Base-by-base conservation (phyloP, 306 rosid genomes). In the Purshia tridentata region DNA sequence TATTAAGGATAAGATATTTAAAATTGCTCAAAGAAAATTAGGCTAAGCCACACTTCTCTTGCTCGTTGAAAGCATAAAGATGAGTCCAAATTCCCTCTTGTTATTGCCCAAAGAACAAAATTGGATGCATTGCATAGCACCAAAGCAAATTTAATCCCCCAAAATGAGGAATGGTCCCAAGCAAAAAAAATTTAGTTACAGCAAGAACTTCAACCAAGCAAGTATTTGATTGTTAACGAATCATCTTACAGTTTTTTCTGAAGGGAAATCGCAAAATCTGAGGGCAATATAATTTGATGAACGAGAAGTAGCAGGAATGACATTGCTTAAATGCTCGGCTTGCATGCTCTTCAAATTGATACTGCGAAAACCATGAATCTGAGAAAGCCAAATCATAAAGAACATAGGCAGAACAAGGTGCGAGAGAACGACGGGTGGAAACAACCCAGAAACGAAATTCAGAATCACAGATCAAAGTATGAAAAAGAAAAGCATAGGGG, bases 261-360 rank as follows among this genome's bases (percentile, higher is more conserved):
- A 75, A 68, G 86, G 85, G 72, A 76, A 78, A 80, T 84, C 81
- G 23, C 72, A 72, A 75, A 88, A 94, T 84, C 96, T 88, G 83
- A 94, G 95, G 77, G 97, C 96, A 75, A 94, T 83, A 16, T 90
- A 91, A 78, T 94, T 94, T 52, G 91, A 80, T 50, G 97, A 83
- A 60, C 98, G 98, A 67, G 98, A 94, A 56, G 90, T 78, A 14
- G 94, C 92, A 78, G 98, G 98, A 72, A 94, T 80, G 45, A 89
- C 71, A 77, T 91, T 86, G 86, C 88, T 72, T 40, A 79, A 70
- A 80, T 94, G 86, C 84, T 89, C 98, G 53, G 92, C 85, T 75
- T 91, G 98, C 84, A 91, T 88, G 78, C 84, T 91, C 90, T 89
- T 94, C 91, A 94, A 81, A 81, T 94, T 94, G 79, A 94, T 88